Base-by-base conservation (phyloP, 2,329 filamentous ascomycete genomes). In the Aspergillus puulaauensis region DNA sequence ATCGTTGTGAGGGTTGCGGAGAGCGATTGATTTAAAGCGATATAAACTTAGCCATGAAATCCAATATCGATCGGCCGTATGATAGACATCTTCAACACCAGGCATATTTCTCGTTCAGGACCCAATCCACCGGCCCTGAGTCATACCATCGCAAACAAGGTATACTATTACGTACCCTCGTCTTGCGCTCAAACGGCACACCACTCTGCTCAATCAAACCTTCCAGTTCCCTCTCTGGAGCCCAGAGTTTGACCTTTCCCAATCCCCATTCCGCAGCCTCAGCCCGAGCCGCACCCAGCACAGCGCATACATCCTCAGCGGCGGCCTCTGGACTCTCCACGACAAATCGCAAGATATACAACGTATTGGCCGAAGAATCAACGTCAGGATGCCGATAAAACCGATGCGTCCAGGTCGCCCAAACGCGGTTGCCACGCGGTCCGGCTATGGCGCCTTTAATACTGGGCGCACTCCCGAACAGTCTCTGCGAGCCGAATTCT, bases 1-100 rank as follows among this genome's bases (percentile, higher is more conserved):
- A 72, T 89, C 61, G 76, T 89, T 24, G 66, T 82, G 63, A 71
- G 67, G 58, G 72, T 76, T 15, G 54, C 62, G 9, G 57, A 64
- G 33, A 37, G 35, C 5, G 35, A 11, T 9, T 31, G 27, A 31
- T 31, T 24, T 24, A 1, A 11, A 11, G 27, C 9, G 63, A 61
- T 31, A 31, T 11, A 31, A 17, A n/a, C 37, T n/a, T 17, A 17
- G 37, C 37, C 2, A 7, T 17, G 1, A 21, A 19, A 37, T 48
- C 3, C 9, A 15, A 8, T 11, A 5, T 27, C 3, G 7, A 27
- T 31, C 4, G 27, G 9, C 3, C 9, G 27, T 11, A 31, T 31
- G 9, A 4, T 11, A 31, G 27, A 11, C 3, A 21, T 4, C 9
- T 11, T 65, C 55, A 71, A 35, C 64, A 65, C 69, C 69, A 72